Evolutionary conservation across 768 basidiomycete species (phyloP), one percentile per base, ranked within the genome.

Genomic region (Trametes meyenii): DNA sequence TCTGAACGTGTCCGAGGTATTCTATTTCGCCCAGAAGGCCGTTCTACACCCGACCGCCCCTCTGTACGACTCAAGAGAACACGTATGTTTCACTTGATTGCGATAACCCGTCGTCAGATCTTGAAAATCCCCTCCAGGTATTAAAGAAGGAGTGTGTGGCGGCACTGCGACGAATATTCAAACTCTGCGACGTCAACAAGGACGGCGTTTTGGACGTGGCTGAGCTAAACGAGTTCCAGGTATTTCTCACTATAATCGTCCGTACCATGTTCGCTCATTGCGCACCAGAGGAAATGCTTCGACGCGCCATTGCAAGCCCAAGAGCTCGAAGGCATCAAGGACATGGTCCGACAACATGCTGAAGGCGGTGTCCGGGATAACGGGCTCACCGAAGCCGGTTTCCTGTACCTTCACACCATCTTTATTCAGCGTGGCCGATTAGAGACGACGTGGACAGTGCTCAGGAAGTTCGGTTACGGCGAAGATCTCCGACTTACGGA

Each of bases 21-120:
- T 98, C 78, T 98, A 96, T 75, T 98, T 98, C 74, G 96, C 96
- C 1, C 96, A 97, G 75, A 98, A 97, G 72, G 96, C 96, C 13
- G 96, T 99, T 35, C 78, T 98, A 12, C 94, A 99, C 71, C 96
- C 96, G 2, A 96, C 95, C 1, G 96, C 96, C 6, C 96, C 96
- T 6, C 78, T 99, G 19, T 99, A 98, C 72, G 96, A 99, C 73
- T 96, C 95, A 1, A 79, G 95, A 71, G 94, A 98, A 68, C 96
- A 98, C 75, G 93, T 93, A 70, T 60, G 90, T 58, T 26, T 21
- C 33, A 52, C 44, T 40, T 63, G 39, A 38, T 13, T 16, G 26
- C 49, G 29, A 14, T 6, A 52, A 24, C 19, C 21, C n/a, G 24
- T n/a, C 3, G 5, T 29, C 51, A 45, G 46, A 40, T 49, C 66